Base-by-base conservation (phyloP, 2,329 filamentous ascomycete genomes). In the Fusarium sp. region DNA sequence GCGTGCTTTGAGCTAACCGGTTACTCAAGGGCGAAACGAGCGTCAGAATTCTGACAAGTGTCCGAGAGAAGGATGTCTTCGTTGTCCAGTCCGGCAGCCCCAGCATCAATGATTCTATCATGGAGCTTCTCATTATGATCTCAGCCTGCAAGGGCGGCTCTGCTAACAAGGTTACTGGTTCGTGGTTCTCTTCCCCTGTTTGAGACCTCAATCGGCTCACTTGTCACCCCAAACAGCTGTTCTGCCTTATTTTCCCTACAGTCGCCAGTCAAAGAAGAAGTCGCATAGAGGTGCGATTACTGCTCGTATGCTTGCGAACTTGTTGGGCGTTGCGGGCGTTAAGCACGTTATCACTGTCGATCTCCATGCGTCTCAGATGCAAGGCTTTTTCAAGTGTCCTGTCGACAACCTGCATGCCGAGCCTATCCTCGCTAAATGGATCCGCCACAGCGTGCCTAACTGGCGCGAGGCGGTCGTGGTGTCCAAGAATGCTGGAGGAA, bases 101-200 rank as follows among this genome's bases (percentile, higher is more conserved):
- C 78, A 93, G 92, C 83, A 97, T 98, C 86, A 99, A 99, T 81
- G 96, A 99, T 83, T 97, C 93, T 77, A 94, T 99, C 78, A 98
- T 99, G 94, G 96, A 99, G 86, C 88, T 99, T 78, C 88, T 99
- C 78, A 98, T 99, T 82, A 97, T 99, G 93, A 98, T 98, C 76
- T 96, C 93, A 72, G 96, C 96, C 74, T 99, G 96, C 87, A 98
- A 98, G 82, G 94, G 96, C 77, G 96, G 95, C 72, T 98, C 96
- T 57, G 93, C 96, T 68, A 97, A 94, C 84, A 97, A 96, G 77
- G 92, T 98, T 78, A 98, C 95, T 75, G 95, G 95, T 97, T 85
- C 74, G 87, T 81, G 67, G 50, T 58, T 61, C 60, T 66, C 66
- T 58, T 41, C 48, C 42, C 49, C 50, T 41, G 46, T 60, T 28